Conservation (phyloP, 768 basidiomycete species). For the Leccinum truebloodii region DNA sequence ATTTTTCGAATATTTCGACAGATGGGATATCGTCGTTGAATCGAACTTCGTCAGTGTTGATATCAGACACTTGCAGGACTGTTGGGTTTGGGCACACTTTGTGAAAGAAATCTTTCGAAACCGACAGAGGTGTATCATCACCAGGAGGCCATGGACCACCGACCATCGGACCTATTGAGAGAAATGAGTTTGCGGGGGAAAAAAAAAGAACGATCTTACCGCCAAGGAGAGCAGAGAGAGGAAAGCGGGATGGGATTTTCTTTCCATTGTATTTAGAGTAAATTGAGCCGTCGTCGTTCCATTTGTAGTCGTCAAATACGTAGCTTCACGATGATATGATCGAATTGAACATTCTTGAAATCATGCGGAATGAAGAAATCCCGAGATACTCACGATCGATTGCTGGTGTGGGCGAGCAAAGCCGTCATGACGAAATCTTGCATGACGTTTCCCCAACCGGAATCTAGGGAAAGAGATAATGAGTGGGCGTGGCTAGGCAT, state of each 20-base stretch:
- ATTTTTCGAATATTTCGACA: constrained; percentile 35
- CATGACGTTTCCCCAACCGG: constrained; percentile 44
- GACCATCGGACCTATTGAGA: constrained; percentile 39
- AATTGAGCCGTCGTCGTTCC: constrained; percentile 36
- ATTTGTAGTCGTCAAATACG: constrained; percentile 48
- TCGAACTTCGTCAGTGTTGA: constrained; percentile 33
- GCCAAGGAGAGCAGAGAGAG: constrained; percentile 39
- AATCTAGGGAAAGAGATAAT: constrained; percentile 24
- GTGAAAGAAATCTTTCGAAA: constrained; percentile 40
- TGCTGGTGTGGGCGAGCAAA: constrained; percentile 35
- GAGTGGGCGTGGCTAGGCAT: not conserved
- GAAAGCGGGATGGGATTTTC: constrained; percentile 41
- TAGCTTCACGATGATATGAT: constrained; percentile 28
- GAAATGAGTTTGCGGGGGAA: not conserved
- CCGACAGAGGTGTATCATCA: constrained; percentile 35
- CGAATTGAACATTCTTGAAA: constrained; percentile 6
- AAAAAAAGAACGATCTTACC: constrained; percentile 32
- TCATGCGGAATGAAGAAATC: not conserved
- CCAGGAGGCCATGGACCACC: constrained; percentile 40
- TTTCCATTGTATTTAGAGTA: constrained; percentile 41
- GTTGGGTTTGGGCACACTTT: constrained; percentile 42
- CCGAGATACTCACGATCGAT: constrained; percentile 34
- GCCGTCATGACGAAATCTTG: constrained; percentile 40
- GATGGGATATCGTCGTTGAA: constrained; percentile 30
- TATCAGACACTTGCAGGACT: constrained; percentile 29